phyloP scores from a whole-genome alignment of 192 early-diverging fungal species.

The Coemansia sp. region DNA sequence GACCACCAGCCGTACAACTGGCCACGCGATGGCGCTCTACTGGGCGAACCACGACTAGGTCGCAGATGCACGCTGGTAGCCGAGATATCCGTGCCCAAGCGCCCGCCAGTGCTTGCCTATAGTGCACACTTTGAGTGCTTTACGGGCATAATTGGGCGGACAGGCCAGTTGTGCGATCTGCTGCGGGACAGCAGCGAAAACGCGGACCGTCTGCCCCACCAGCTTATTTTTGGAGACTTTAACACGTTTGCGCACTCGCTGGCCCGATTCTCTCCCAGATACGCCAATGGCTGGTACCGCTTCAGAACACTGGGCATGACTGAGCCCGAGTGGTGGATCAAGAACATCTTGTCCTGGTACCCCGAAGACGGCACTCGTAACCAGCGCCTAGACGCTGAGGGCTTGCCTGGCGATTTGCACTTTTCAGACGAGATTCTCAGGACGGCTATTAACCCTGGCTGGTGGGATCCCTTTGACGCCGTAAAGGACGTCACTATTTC shows the following conservation, averaged over 20 bases:
- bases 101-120: slow-evolving; percentile 66
- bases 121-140: slow-evolving; percentile 78
- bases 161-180: slow-evolving; percentile 70
- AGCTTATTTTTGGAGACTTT: slow-evolving; percentile 74
- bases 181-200: slow-evolving; percentile 61
- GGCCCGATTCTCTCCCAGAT: slow-evolving; percentile 67
- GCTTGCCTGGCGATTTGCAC: slow-evolving; percentile 17
- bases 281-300: slow-evolving; percentile 67
- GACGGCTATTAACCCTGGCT: slow-evolving; percentile 71
- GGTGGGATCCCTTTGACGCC: slow-evolving; percentile 72
- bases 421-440: slow-evolving; percentile 45
- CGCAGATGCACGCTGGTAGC: slow-evolving; percentile 64
- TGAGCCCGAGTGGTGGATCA: slow-evolving; percentile 74
- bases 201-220: slow-evolving; percentile 59
- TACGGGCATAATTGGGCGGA: slow-evolving; percentile 70
- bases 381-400: slow-evolving; percentile 21
- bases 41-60: slow-evolving; percentile 71
- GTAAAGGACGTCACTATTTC: slow-evolving; percentile 66
- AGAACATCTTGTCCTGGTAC: slow-evolving; percentile 62
- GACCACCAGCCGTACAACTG: slow-evolving; percentile 72
- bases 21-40: slow-evolving; percentile 61
- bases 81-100: slow-evolving; percentile 54
- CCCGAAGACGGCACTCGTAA: slow-evolving; percentile 36
- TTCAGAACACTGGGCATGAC: slow-evolving; percentile 63
- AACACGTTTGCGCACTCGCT: slow-evolving; percentile 82